Evolutionary conservation across 805 yeast genomes (phyloP).

Genomic region (Kodamaea kaohsiungensis): DNA sequence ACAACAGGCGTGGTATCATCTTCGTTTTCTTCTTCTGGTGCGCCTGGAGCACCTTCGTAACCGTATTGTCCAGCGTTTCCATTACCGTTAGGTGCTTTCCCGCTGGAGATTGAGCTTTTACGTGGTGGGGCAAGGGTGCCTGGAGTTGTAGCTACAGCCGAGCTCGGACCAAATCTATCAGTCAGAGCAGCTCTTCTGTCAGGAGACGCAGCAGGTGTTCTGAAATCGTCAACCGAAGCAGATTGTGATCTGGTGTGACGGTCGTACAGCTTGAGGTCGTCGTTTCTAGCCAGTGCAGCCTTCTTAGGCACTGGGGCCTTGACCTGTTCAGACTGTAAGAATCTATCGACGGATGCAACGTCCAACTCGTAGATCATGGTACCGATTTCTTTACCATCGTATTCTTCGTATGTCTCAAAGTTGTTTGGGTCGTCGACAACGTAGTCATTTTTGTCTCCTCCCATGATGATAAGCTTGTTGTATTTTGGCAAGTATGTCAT

Average conservation of each 20-base stretch:
- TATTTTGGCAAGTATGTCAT: conserved; percentile 67
- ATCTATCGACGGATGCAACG: conserved; percentile 39
- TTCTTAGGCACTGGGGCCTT: conserved; percentile 2
- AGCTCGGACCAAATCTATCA: neutral
- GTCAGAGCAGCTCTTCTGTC: conserved; percentile 12
- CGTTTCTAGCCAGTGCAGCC: conserved; percentile 11
- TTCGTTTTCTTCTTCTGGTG: neutral
- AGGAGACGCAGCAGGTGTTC: conserved; percentile 24
- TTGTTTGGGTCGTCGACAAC: conserved; percentile 49
- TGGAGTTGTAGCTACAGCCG: neutral
- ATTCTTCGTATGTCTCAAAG: conserved; percentile 53
- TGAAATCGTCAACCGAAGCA: conserved; percentile 32
- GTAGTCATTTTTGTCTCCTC: conserved; percentile 83
- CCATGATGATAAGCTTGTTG: conserved; percentile 79
- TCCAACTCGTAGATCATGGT: conserved; percentile 68
- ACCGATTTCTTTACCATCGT: conserved; percentile 50
- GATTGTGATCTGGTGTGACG: conserved; percentile 40
- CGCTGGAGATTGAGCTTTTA: neutral
- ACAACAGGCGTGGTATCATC: conserved; percentile 3
- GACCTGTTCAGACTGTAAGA: conserved; percentile 17
- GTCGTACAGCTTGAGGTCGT: conserved; percentile 11
- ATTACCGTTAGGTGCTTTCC: conserved; percentile 12
- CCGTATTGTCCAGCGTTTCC: conserved; percentile 26
- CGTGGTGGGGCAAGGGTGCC: conserved; percentile 2
- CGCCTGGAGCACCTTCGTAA: conserved; percentile 21